These are phyloP conservation scores for Colletotrichum cereale DNA, from an alignment of 2,329 filamentous ascomycete genomes.

Conservation along the genomic window DNA sequence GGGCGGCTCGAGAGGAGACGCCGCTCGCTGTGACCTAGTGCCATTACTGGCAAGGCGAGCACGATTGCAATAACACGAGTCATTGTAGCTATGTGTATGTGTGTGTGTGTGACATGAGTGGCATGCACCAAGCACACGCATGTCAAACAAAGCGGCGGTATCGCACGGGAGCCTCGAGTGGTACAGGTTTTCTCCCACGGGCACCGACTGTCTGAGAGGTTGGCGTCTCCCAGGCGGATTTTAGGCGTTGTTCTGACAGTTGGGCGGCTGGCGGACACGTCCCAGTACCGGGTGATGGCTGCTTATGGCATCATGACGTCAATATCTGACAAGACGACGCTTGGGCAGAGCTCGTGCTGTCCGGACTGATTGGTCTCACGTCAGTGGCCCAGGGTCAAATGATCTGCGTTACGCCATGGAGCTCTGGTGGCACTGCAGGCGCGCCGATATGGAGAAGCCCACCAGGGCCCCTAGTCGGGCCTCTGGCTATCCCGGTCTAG, in stretches of 20 bases:
- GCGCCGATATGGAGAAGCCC: conserved; percentile 28
- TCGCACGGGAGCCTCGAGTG: conserved; percentile 10
- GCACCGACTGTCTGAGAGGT: neutral
- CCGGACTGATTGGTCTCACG: conserved; percentile 21
- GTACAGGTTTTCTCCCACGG: neutral
- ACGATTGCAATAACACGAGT: conserved; percentile 21
- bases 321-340: neutral
- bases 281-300: neutral
- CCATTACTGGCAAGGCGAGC: conserved; percentile 6
- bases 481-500: conserved; percentile 44
- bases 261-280: neutral
- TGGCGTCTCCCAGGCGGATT: conserved; percentile 1
- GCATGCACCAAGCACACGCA: conserved; percentile 24
- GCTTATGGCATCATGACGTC: conserved; percentile 37
- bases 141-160: conserved; percentile 24
- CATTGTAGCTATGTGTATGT: conserved; percentile 4
- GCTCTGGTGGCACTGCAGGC: conserved; percentile 34
- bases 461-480: conserved; percentile 32
- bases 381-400: conserved; percentile 23
- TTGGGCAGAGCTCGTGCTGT: conserved; percentile 18
- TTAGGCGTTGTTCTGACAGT: conserved; percentile 13
- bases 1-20: neutral
- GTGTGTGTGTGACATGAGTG: neutral
- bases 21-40: neutral
- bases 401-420: conserved; percentile 32